phyloP scores from a whole-genome alignment of 1,139 yeast species.

The Magnusiomyces clavatus region DNA sequence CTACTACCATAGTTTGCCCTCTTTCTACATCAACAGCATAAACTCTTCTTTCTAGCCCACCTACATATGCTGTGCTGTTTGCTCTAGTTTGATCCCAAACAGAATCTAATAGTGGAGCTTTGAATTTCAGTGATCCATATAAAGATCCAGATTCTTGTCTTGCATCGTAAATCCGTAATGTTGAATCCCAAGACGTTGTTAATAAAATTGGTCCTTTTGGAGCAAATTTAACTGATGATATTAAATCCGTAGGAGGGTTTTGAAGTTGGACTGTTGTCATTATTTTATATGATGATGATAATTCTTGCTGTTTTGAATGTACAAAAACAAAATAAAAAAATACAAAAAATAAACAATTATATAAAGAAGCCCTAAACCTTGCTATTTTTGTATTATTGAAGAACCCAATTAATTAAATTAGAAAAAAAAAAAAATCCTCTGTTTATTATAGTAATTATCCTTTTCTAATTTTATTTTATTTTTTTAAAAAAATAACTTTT shows the following conservation, averaged over 20 bases:
- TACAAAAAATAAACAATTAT: too few species aligned
- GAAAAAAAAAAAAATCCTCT: too few species aligned
- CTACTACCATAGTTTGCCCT: constrained; percentile 21
- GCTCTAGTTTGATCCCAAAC: constrained; percentile 25
- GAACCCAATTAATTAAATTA: too few species aligned
- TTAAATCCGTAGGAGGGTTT: constrained; percentile 26
- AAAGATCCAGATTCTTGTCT: constrained; percentile 15
- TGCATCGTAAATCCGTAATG: constrained; percentile 27
- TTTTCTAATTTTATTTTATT: too few species aligned
- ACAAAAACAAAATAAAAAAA: too few species aligned
- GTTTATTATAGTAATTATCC: too few species aligned
- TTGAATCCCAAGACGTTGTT: constrained; percentile 35
- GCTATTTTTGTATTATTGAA: too few species aligned
- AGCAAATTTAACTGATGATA: constrained; percentile 26
- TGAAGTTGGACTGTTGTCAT: constrained; percentile 7
- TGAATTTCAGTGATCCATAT: constrained; percentile 17
- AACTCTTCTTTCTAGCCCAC: constrained; percentile 26
- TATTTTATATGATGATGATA: neutral
- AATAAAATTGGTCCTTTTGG: constrained; percentile 24
- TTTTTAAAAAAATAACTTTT: too few species aligned
- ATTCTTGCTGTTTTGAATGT: too few species aligned
- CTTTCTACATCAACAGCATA: constrained; percentile 25
- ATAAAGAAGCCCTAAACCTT: too few species aligned
- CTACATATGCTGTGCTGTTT: constrained; percentile 21
- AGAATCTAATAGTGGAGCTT: constrained; percentile 29